phyloP scores from a whole-genome alignment of 768 basidiomycete genomes.

The Tephrocybe sp. region DNA sequence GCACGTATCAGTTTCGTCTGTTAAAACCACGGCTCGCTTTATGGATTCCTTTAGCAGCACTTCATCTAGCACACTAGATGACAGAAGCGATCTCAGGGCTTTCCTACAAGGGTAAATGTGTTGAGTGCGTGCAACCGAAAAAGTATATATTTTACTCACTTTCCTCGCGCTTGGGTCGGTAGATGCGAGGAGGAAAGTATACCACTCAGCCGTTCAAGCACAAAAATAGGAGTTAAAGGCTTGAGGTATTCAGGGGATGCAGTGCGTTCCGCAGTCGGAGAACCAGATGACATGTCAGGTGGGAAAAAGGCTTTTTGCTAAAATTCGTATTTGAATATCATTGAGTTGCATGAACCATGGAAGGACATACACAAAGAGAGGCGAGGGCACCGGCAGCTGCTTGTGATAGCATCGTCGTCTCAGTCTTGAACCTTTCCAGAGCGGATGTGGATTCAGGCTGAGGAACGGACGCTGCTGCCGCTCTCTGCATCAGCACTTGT shows the following conservation, averaged over 20 bases:
- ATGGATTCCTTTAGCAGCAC: conserved; percentile 64
- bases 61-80: conserved; percentile 50
- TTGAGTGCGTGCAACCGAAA: conserved; percentile 9
- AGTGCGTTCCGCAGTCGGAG: conserved; percentile 61
- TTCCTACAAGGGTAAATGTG: conserved; percentile 45
- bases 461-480: conserved; percentile 55
- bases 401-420: conserved; percentile 69
- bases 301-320: conserved; percentile 82
- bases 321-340: conserved; percentile 3
- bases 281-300: conserved; percentile 52
- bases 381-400: conserved; percentile 87
- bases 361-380: conserved; percentile 75
- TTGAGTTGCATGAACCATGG: not conserved
- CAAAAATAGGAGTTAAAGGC: conserved; percentile 47
- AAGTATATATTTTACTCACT: conserved; percentile 47
- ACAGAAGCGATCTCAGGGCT: conserved; percentile 67
- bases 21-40: conserved; percentile 64
- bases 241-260: conserved; percentile 43
- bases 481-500: conserved; percentile 67
- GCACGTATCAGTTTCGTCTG: conserved; percentile 50
- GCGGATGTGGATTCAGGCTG: conserved; percentile 48
- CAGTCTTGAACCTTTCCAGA: conserved; percentile 61
- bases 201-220: conserved; percentile 66
- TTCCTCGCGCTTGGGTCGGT: conserved; percentile 52
- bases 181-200: conserved; percentile 61